Conservation (phyloP, 2,329 filamentous ascomycete genomes). For the Metarhizium sp. region DNA sequence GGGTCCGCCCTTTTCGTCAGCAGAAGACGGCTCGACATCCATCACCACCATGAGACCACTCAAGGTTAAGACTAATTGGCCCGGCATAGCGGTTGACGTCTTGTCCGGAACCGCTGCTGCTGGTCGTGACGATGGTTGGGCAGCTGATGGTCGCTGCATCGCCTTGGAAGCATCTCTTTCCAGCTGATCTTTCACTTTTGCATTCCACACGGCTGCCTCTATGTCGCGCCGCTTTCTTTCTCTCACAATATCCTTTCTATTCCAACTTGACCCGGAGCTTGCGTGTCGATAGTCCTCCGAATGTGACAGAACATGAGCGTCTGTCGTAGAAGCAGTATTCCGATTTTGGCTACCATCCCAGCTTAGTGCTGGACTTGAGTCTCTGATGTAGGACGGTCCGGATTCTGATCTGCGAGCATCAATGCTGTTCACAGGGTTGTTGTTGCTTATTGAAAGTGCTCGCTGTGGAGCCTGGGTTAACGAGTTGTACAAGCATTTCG, state of each 20-base stretch:
- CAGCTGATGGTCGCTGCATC: background rate
- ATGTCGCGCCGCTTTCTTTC: conserved; percentile 31
- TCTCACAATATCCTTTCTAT: conserved; percentile 27
- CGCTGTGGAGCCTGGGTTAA: background rate
- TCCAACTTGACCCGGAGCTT: conserved; percentile 15
- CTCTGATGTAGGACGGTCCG: background rate
- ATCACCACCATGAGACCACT: conserved; percentile 30
- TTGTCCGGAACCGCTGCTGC: background rate
- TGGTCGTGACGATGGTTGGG: background rate
- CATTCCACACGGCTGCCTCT: conserved; percentile 19
- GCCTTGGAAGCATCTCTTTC: background rate
- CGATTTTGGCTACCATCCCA: background rate
- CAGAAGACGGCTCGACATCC: conserved; percentile 23
- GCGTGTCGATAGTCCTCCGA: conserved; percentile 9
- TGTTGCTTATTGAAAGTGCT: background rate
- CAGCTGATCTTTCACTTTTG: conserved; percentile 14
- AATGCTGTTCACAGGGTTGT: background rate
- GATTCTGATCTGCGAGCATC: background rate
- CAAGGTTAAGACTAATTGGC: conserved; percentile 13
- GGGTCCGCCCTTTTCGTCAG: conserved; percentile 3
- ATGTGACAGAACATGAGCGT: conserved; percentile 11
- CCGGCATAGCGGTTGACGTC: background rate
- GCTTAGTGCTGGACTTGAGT: background rate
- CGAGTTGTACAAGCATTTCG: background rate
- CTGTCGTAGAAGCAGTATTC: background rate